Conservation (phyloP, 257 asterid genomes). For the Echites panduratus region DNA sequence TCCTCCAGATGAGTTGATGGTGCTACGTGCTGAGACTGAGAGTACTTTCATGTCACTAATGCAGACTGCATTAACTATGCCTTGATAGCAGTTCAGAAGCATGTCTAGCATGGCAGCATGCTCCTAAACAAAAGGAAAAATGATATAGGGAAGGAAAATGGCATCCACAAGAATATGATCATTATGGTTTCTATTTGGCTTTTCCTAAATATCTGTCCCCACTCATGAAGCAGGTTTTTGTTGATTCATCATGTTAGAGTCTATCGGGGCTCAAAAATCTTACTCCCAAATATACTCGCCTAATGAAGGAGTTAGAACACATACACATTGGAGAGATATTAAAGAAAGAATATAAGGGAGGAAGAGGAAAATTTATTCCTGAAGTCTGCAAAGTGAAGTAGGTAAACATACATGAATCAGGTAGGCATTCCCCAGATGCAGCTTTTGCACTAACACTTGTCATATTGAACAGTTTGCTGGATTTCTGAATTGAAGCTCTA, state of each 20-base stretch:
- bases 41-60: too few species aligned
- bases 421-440: slow-evolving; percentile 23
- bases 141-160: not conserved
- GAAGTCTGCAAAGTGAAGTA: slow-evolving; percentile 11
- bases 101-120: not conserved
- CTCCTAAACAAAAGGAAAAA: not conserved
- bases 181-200: not conserved
- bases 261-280: not conserved
- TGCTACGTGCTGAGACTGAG: not conserved
- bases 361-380: not conserved
- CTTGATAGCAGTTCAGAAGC: not conserved
- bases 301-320: not conserved
- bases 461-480: slow-evolving; percentile 42
- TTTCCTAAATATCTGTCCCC: not conserved
- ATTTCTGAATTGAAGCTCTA: slow-evolving; percentile 97
- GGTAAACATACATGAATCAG: slow-evolving; percentile 52
- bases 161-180: not conserved
- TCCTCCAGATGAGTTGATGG: not conserved
- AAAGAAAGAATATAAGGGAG: not conserved
- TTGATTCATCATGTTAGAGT: not conserved
- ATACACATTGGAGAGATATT: not conserved
- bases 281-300: not conserved
- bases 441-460: slow-evolving; percentile 27
- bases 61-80: not conserved
- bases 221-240: not conserved